Evolutionary conservation across 2,329 filamentous ascomycete genomes (phyloP).

Genomic region (Plectosphaerella cucumerina): DNA sequence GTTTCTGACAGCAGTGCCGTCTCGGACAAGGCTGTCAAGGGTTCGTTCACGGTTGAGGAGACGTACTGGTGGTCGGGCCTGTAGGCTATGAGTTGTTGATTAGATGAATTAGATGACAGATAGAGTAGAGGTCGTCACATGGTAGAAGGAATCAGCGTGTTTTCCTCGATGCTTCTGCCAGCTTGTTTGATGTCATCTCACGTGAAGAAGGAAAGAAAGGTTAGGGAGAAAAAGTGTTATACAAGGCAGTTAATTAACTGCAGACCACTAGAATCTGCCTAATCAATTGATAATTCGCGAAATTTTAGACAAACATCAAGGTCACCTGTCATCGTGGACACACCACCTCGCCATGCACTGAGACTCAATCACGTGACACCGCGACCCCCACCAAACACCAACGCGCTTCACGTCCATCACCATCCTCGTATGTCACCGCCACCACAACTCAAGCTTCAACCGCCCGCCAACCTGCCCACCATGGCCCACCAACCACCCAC

Average conservation of each 20-base stretch:
- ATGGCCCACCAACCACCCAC: slow-evolving; percentile 41
- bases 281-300: no score
- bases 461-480: slow-evolving; percentile 6
- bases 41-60: slow-evolving; percentile 52
- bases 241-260: no score
- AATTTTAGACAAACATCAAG: no score
- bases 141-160: no score
- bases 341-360: no score
- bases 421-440: no score
- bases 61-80: slow-evolving; percentile 66
- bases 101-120: neutral
- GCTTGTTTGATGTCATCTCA: no score
- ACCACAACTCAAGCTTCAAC: neutral
- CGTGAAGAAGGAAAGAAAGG: no score
- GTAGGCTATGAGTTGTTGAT: slow-evolving; percentile 22
- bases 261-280: no score
- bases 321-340: no score
- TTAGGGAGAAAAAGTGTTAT: no score
- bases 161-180: no score
- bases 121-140: neutral
- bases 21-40: slow-evolving; percentile 42
- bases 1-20: slow-evolving; percentile 54
- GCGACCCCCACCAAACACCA: neutral
- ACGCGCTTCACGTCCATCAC: neutral
- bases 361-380: neutral